phyloP scores from a whole-genome alignment of 352 stramenopile genomes.

The Phytophthora pistaciae region DNA sequence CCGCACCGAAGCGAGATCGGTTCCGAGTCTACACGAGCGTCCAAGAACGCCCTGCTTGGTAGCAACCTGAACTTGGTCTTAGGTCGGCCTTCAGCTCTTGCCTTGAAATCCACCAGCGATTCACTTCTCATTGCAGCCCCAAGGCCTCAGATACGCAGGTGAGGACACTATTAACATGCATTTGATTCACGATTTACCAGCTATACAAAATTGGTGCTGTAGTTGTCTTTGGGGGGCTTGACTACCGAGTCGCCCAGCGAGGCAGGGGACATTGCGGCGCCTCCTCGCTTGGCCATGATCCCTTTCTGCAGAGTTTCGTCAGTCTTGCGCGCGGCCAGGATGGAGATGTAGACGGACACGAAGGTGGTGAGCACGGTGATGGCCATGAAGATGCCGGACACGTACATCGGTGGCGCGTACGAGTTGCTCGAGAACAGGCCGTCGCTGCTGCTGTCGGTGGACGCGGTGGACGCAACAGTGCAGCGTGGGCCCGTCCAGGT shows the following conservation, averaged over 20 bases:
- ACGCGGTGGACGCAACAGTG: constrained; percentile 14
- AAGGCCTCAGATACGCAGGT: background rate
- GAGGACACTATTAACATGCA: background rate
- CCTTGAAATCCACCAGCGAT: background rate
- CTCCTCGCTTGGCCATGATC: background rate
- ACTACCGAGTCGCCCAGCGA: background rate
- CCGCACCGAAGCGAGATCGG: background rate
- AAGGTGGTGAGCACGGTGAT: background rate
- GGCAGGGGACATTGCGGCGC: background rate
- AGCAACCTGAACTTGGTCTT: background rate
- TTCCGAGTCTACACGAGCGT: background rate
- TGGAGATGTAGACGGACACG: background rate
- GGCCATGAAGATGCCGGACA: background rate
- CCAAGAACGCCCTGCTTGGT: background rate
- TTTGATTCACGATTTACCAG: background rate
- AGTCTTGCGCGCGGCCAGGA: background rate
- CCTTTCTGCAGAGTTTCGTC: background rate
- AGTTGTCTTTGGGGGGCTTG: background rate
- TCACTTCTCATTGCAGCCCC: background rate
- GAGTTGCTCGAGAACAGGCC: background rate
- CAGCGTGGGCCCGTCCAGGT: constrained; percentile 53
- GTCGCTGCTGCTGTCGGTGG: constrained; percentile 9
- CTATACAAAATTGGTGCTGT: constrained; percentile 1
- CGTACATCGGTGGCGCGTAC: background rate
- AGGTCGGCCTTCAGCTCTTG: background rate